Conservation (phyloP, 257 asterid genomes). For the Solanum bulbocastanum region DNA sequence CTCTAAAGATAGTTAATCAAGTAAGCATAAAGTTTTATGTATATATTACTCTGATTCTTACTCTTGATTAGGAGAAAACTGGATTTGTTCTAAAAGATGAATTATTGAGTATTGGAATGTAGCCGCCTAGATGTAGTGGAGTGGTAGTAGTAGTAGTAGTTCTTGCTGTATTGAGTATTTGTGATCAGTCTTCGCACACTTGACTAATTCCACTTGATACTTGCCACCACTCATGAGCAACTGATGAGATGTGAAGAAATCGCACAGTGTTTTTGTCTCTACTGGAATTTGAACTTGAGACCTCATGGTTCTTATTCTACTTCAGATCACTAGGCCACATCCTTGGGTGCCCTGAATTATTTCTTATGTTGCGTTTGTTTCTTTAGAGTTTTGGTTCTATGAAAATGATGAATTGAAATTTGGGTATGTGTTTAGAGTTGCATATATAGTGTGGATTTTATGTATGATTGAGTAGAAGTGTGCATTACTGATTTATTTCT, state of each 20-base stretch:
- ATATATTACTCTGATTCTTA: neutral
- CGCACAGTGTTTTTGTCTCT: neutral
- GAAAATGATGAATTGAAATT: neutral
- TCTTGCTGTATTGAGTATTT: neutral
- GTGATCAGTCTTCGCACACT: neutral
- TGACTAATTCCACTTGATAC: neutral
- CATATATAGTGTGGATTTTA: neutral
- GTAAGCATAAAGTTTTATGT: conserved; percentile 9
- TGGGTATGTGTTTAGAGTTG: neutral
- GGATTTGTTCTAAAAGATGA: neutral
- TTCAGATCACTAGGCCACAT: neutral
- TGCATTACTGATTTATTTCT: neutral
- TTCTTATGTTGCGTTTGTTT: neutral
- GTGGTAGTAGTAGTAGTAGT: neutral
- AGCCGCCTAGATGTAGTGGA: neutral
- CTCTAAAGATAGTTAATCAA: conserved; percentile 61
- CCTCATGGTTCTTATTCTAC: neutral
- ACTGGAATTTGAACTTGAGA: neutral
- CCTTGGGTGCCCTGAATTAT: neutral
- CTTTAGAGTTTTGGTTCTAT: neutral
- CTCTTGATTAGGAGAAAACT: neutral
- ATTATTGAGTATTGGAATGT: neutral
- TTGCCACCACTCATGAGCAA: neutral
- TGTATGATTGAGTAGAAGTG: neutral
- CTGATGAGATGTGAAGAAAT: neutral